Evolutionary conservation across 208 protist species (phyloP).

Genomic region (Trypanosoma avium): DNA sequence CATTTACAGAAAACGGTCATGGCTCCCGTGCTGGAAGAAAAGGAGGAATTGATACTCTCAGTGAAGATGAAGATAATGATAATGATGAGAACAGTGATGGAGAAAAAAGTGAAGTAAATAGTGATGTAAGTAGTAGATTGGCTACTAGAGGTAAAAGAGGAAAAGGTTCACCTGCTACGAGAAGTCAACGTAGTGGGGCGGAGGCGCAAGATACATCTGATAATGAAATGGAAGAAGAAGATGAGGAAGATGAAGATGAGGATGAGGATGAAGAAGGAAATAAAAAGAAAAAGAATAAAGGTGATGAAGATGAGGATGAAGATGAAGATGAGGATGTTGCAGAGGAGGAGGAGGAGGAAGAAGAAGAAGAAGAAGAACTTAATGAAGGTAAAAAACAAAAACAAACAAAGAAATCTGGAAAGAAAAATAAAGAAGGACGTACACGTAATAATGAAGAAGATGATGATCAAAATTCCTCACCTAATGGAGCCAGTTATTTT

Average conservation of each 20-base stretch:
- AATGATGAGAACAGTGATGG: conserved; percentile 14
- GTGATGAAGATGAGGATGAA: conserved; percentile 7
- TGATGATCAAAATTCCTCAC: conserved; percentile 2
- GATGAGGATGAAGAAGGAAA: neutral
- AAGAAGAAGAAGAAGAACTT: conserved; percentile 20
- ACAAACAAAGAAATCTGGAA: neutral
- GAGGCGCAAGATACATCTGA: conserved; percentile 25
- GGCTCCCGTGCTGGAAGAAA: too few relatives aligned
- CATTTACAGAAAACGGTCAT: conserved; percentile 4
- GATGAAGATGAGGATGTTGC: neutral
- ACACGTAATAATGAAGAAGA: conserved; percentile 7
- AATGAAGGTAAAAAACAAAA: conserved; percentile 20
- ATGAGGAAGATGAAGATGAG: neutral
- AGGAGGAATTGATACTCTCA: too few relatives aligned
- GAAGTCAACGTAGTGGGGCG: conserved; percentile 17
- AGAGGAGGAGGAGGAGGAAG: conserved; percentile 7
- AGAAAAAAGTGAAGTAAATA: neutral
- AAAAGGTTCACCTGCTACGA: conserved; percentile 9
- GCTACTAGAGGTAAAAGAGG: conserved; percentile 19
- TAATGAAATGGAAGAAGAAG: conserved; percentile 12
- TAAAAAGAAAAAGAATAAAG: conserved; percentile 1
- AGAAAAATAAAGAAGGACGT: neutral
- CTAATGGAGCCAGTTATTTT: conserved; percentile 38
- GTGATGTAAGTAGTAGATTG: neutral
- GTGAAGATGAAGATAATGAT: conserved; percentile 8